These are phyloP conservation scores for Coniella lustricola DNA, from an alignment of 2,329 filamentous ascomycete species.

Conservation along the genomic window DNA sequence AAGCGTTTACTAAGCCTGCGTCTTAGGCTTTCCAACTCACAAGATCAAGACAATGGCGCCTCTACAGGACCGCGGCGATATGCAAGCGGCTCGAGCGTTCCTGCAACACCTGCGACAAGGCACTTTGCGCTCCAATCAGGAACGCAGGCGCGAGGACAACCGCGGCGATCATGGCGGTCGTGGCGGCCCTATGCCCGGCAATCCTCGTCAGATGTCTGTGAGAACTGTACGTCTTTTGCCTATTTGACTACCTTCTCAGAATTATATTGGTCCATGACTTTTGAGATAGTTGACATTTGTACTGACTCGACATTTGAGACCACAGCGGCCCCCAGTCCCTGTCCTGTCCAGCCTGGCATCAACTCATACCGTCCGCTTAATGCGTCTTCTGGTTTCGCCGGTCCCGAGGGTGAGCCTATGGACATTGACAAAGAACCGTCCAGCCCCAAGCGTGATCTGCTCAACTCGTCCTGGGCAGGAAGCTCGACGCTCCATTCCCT, in stretches of 20 bases:
- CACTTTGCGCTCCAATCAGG: background rate
- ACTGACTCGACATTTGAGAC: background rate
- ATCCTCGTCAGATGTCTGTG: too few species aligned
- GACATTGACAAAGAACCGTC: background rate
- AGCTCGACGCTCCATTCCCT: too few species aligned
- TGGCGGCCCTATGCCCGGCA: background rate
- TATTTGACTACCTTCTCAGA: too few species aligned
- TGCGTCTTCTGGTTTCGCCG: background rate
- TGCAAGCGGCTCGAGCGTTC: background rate
- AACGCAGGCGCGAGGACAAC: background rate
- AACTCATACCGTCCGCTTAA: background rate
- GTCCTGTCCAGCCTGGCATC: background rate
- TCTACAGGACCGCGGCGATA: background rate
- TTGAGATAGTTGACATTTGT: too few species aligned
- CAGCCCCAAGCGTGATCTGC: background rate
- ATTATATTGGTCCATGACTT: background rate
- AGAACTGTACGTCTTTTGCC: too few species aligned
- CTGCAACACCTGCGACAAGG: background rate
- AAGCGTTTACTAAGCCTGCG: too few species aligned
- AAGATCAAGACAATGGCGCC: too few species aligned
- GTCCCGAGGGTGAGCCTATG: background rate
- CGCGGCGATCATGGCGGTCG: background rate
- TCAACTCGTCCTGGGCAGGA: background rate
- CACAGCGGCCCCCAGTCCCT: background rate
- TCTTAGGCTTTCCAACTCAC: too few species aligned